Conservation (phyloP, 495 filamentous ascomycete genomes). For the Tuber calosporum region DNA sequence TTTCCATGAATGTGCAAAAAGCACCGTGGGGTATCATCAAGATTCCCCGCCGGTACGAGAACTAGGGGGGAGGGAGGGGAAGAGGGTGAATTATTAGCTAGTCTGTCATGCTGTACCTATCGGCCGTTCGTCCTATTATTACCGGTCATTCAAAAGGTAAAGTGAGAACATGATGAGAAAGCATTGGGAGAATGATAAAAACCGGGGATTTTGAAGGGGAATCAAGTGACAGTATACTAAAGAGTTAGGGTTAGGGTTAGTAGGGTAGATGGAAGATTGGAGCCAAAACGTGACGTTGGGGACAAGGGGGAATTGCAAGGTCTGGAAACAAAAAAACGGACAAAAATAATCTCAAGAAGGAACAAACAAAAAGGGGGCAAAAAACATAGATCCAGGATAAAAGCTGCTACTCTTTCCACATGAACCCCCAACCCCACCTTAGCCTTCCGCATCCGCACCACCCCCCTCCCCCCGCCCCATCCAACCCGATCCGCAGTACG, state of each 20-base stretch:
- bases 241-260: background rate
- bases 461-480: no score
- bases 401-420: background rate
- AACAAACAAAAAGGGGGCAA: background rate
- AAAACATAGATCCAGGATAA: background rate
- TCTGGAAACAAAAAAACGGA: background rate
- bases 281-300: background rate
- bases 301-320: background rate
- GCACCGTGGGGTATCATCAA: background rate
- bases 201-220: background rate
- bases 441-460: background rate
- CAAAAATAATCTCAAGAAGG: background rate
- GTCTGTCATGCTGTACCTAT: background rate
- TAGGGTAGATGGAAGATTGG: background rate
- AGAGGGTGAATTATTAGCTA: background rate
- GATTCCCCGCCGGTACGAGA: background rate
- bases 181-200: background rate
- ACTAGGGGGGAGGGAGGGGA: background rate
- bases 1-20: background rate
- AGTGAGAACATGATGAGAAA: background rate
- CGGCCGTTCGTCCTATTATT: background rate
- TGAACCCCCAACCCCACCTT: background rate
- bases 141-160: background rate
- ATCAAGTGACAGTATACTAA: background rate
- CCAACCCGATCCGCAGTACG: background rate